Conservation (phyloP, 352 stramenopile genomes). For the Pythium inflatum region DNA sequence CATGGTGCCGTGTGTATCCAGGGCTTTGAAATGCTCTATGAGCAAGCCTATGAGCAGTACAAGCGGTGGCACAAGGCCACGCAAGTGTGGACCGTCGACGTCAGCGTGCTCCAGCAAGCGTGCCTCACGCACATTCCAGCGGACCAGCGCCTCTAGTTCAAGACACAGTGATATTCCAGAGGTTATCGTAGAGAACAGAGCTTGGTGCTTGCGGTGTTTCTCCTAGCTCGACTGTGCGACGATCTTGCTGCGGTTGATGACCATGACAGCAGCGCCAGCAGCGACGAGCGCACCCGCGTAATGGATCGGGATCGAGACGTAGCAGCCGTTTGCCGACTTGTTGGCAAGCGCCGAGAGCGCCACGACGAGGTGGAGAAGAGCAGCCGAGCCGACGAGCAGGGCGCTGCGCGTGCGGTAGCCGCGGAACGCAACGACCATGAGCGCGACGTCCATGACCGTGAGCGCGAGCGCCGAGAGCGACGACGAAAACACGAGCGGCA, state of each 20-base stretch:
- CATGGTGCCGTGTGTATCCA: slow-evolving; percentile 91
- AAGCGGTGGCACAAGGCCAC: slow-evolving; percentile 90
- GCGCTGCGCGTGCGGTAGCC: slow-evolving; percentile 71
- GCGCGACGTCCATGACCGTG: slow-evolving; percentile 73
- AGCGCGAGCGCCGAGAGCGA: slow-evolving; percentile 75
- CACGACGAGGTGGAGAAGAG: slow-evolving; percentile 75
- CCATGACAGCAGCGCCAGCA: slow-evolving; percentile 42
- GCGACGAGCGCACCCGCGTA: slow-evolving; percentile 66
- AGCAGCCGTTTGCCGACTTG: slow-evolving; percentile 77
- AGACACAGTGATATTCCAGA: too few relatives aligned
- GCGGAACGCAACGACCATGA: slow-evolving; percentile 86
- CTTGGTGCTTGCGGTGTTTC: neutral
- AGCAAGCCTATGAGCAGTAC: slow-evolving; percentile 97
- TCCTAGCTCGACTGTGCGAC: slow-evolving; percentile 27
- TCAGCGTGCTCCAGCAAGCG: slow-evolving; percentile 60
- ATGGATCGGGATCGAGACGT: slow-evolving; percentile 74
- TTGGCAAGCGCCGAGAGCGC: slow-evolving; percentile 80
- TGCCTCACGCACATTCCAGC: slow-evolving; percentile 58
- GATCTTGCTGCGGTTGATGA: slow-evolving; percentile 53
- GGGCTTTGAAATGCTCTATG: slow-evolving; percentile 98
- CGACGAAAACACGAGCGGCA: slow-evolving; percentile 74
- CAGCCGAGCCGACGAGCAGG: slow-evolving; percentile 52
- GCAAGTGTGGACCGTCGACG: slow-evolving; percentile 44
- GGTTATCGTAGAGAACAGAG: neutral
- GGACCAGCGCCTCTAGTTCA: slow-evolving; percentile 58